Evolutionary conservation across 495 filamentous ascomycete species (phyloP).

Genomic region (Hypoxylon fragiforme): DNA sequence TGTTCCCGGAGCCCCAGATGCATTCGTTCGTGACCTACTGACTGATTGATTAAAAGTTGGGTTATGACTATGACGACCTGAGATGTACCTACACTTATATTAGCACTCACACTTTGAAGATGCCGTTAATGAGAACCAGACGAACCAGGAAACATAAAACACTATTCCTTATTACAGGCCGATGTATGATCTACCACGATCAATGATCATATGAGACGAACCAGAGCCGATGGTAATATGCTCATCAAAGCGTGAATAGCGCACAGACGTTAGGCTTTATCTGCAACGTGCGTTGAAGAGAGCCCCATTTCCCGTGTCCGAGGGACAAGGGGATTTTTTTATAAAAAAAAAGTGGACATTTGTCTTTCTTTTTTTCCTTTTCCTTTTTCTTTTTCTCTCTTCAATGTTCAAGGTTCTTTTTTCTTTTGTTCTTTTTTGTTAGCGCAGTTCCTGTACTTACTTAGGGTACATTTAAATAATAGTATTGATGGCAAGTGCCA

Average conservation of each 20-base stretch:
- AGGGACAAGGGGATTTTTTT: constrained; percentile 26
- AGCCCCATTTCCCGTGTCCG: constrained; percentile 35
- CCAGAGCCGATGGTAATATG: constrained; percentile 20
- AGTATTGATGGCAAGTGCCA: too few relatives aligned
- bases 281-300: constrained; percentile 33
- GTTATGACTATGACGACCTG: constrained; percentile 7
- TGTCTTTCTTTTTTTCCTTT: too few relatives aligned
- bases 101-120: too few relatives aligned
- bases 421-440: constrained; percentile 4
- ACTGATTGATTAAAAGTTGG: constrained; percentile 2
- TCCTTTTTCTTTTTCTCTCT: not conserved
- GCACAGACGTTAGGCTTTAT: constrained; percentile 38
- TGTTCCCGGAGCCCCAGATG: constrained; percentile 39
- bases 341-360: too few relatives aligned
- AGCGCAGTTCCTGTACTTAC: constrained; percentile 12
- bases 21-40: constrained; percentile 2
- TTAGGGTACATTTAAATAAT: too few relatives aligned
- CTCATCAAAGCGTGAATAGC: constrained; percentile 30
- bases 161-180: constrained; percentile 15
- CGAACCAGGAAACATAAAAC: constrained; percentile 8
- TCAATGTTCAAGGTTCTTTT: not conserved
- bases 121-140: constrained; percentile 2
- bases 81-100: not conserved
- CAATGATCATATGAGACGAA: constrained; percentile 29
- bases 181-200: constrained; percentile 22